Percentiles rank a stretch among this genome's conserved stretches.
These are phyloP conservation scores for Tulasnella sp. DNA, from an alignment of 768 basidiomycete species.

Conservation along the genomic window DNA sequence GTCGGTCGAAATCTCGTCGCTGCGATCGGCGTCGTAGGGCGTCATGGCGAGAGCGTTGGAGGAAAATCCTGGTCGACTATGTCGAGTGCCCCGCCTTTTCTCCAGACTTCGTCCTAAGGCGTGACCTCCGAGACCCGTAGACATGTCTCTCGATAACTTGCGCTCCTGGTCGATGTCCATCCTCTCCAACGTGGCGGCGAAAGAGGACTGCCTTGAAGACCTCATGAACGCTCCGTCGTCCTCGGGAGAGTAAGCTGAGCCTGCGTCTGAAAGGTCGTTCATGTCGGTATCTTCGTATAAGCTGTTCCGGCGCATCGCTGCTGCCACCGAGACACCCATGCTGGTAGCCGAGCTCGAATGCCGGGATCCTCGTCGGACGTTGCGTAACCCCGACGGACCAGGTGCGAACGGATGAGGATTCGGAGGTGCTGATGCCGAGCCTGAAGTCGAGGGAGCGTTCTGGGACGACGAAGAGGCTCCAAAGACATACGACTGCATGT, in stretches of 20 bases:
- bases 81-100: slow-evolving; percentile 1
- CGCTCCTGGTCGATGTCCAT: slow-evolving; percentile 9
- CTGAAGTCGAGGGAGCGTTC: not conserved
- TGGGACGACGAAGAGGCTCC: not conserved
- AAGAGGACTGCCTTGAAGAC: not conserved
- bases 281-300: slow-evolving; percentile 1
- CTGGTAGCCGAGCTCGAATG: slow-evolving; percentile 4
- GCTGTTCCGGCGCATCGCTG: not conserved
- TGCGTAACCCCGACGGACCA: not conserved
- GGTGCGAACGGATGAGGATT: not conserved
- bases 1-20: slow-evolving; percentile 17
- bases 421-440: not conserved
- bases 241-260: slow-evolving; percentile 11
- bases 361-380: not conserved
- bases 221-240: not conserved
- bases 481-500: slow-evolving; percentile 8
- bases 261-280: slow-evolving; percentile 5
- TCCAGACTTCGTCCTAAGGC: not conserved
- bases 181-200: not conserved
- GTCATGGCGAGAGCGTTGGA: not conserved
- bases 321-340: not conserved
- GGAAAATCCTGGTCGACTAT: not conserved
- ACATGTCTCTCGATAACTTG: not conserved
- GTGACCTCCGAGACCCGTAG: not conserved
- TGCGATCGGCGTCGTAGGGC: not conserved